Base-by-base conservation (phyloP, 176 grass and related monocot genomes). In the Stipa capillata region DNA sequence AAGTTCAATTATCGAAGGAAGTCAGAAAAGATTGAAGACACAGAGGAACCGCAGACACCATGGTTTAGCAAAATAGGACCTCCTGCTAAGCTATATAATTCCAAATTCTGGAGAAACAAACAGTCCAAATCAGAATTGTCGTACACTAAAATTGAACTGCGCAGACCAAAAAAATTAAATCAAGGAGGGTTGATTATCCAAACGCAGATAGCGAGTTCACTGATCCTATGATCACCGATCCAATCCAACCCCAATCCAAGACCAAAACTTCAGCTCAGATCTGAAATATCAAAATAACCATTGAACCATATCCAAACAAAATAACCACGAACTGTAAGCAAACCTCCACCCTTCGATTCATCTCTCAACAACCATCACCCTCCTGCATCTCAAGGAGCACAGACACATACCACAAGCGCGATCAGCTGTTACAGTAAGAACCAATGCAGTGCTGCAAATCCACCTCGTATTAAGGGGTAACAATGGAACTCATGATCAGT, bases 71-170 rank as follows among this genome's bases (percentile, higher is more conserved):
- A 34, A 55, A 16, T 24, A 25, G 0, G 13, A 37, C 74, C 4
- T 37, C 4, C 4, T n/a, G 3, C 13, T 5, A 49, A 69, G 36
- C 40, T 17, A 7, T 7, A 11, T 2, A 34, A n/a, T 32, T 80
- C 77, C 29, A 72, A 36, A 47, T 55, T 4, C 76, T 80, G 58
- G 11, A 80, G 57, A 80, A 18, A 76, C 33, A 13, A 72, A 14
- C 27, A 54, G 20, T 6, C 24, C 36, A 14, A 17, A 33, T 82
- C 49, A 81, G n/a, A 70, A 25, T 36, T 52, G 45, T 3, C 60
- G n/a, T 1, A 5, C 4, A 9, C 50, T 68, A 4, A 32, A 60
- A 24, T 14, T 37, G 14, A 34, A 17, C 0, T 49, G 7, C 13
- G 10, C 28, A 12, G 21, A 23, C n/a, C 9, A 43, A 69, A n/a